Percentiles rank a stretch among this genome's conserved stretches.
These are phyloP conservation scores for Russula foetens DNA, from an alignment of 768 basidiomycete species.

Conservation along the genomic window DNA sequence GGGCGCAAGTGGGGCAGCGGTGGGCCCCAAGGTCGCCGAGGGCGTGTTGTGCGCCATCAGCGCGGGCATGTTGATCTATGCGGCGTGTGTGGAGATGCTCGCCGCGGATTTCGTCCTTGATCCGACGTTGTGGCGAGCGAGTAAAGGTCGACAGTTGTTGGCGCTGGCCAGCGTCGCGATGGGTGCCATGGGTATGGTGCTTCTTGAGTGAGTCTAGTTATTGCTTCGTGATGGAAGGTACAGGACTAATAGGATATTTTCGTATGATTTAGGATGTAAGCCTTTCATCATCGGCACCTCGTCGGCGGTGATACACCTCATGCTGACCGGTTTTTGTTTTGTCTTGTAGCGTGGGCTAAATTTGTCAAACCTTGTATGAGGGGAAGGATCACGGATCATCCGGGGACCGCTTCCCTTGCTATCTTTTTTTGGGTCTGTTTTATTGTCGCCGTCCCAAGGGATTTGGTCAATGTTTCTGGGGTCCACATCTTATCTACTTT, in stretches of 20 bases:
- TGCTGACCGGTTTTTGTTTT: not conserved
- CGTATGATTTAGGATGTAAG: conserved; percentile 29
- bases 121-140: conserved; percentile 39
- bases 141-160: conserved; percentile 36
- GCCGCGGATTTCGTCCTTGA: conserved; percentile 81
- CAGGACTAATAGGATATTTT: no score
- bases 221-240: no score
- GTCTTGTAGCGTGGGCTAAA: not conserved
- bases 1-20: conserved; percentile 30
- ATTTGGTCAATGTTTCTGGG: no score
- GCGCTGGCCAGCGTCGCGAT: conserved; percentile 53
- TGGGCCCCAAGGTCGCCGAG: conserved; percentile 41
- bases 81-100: conserved; percentile 79
- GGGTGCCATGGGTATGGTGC: conserved; percentile 59
- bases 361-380: no score
- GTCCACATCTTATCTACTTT: no score
- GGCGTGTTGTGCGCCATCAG: conserved; percentile 74
- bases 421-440: no score
- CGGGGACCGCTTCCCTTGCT: no score
- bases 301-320: not conserved
- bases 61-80: conserved; percentile 78
- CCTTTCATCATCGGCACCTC: not conserved
- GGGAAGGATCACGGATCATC: no score
- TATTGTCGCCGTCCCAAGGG: no score
- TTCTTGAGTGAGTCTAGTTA: conserved; percentile 44